Conservation (phyloP, 2,329 filamentous ascomycete species). For the Monosporascus ibericus region DNA sequence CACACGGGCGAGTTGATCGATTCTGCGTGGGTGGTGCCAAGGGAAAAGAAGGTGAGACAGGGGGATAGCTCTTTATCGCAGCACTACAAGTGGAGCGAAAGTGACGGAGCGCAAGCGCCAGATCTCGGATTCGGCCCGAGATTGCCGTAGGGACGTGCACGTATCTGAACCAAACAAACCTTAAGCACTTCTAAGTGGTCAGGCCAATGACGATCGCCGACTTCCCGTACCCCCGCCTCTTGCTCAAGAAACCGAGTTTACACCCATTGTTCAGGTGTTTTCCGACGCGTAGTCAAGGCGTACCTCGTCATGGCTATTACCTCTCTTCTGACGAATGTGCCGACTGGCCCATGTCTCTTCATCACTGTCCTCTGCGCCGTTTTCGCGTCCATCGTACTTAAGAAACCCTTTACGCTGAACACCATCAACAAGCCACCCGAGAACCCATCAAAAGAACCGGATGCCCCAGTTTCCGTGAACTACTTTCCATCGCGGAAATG, state of each 20-base stretch:
- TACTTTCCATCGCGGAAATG: conserved; percentile 41
- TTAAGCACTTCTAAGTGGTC: background rate
- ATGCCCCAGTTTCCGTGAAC: conserved; percentile 35
- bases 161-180: background rate
- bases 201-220: background rate
- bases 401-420: background rate
- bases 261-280: background rate
- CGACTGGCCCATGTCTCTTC: background rate
- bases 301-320: background rate
- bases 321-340: background rate
- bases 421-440: background rate
- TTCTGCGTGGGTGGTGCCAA: background rate
- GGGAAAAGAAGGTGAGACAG: background rate
- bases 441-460: background rate
- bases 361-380: background rate
- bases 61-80: background rate
- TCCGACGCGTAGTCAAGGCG: background rate
- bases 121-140: background rate
- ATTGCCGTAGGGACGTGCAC: background rate
- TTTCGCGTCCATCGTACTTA: background rate
- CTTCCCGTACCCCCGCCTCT: background rate
- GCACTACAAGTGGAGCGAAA: background rate
- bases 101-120: too few species aligned
- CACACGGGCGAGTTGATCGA: background rate
- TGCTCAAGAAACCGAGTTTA: background rate